Evolutionary conservation across 495 filamentous ascomycete genomes (phyloP).

Genomic region (Letharia columbiana): DNA sequence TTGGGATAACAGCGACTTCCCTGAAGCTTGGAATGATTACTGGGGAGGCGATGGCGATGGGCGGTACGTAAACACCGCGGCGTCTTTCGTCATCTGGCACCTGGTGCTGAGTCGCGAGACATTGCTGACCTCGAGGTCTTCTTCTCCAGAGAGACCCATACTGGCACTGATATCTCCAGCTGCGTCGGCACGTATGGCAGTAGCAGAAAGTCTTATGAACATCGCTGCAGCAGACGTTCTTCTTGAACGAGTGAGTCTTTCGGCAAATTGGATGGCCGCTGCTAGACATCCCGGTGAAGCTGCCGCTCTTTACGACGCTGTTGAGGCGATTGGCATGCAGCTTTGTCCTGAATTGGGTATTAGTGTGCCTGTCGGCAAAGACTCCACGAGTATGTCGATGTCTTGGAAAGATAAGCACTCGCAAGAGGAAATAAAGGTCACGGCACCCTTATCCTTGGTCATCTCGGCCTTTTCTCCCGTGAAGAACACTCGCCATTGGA

Average conservation of each 20-base stretch:
- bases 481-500: constrained; percentile 75
- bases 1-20: constrained; percentile 80
- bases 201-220: constrained; percentile 90
- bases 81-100: not conserved
- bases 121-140: not conserved
- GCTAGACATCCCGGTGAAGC: constrained; percentile 89
- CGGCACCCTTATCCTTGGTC: constrained; percentile 80
- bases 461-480: constrained; percentile 86
- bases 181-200: constrained; percentile 93
- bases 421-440: constrained; percentile 70
- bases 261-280: constrained; percentile 98
- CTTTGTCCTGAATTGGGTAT: constrained; percentile 75
- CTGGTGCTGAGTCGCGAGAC: not conserved
- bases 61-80: constrained; percentile 26
- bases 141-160: constrained; percentile 63
- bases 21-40: constrained; percentile 62
- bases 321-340: constrained; percentile 87
- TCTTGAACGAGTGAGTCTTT: constrained; percentile 70
- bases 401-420: constrained; percentile 74
- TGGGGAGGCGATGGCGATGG: constrained; percentile 96
- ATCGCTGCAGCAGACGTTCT: constrained; percentile 78
- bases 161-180: constrained; percentile 84
- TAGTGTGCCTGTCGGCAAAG: constrained; percentile 92
- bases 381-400: constrained; percentile 98
- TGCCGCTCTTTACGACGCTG: constrained; percentile 86